Percentiles rank a stretch among this genome's conserved stretches.
Evolutionary conservation across 768 basidiomycete genomes (phyloP).

Genomic region (Auriscalpium vulgare): DNA sequence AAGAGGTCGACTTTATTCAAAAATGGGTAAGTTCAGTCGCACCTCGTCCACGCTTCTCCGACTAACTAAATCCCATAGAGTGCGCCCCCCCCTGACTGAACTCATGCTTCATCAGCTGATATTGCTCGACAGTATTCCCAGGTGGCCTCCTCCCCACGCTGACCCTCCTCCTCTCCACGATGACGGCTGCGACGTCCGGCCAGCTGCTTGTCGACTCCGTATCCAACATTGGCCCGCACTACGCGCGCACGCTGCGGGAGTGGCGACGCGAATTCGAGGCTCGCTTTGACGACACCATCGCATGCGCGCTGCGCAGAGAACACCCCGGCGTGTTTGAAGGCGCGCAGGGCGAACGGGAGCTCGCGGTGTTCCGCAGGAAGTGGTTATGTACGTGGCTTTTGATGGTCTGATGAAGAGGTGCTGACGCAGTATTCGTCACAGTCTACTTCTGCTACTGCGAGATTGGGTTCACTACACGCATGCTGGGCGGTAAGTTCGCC

Average conservation of each 20-base stretch:
- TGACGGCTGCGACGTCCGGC: constrained; percentile 7
- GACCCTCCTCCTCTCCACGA: constrained; percentile 8
- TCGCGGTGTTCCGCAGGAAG: constrained; percentile 69
- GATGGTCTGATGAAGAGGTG: not conserved
- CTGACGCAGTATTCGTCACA: constrained; percentile 38
- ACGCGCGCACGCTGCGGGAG: constrained; percentile 76
- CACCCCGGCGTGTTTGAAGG: constrained; percentile 50
- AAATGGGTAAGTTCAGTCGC: not conserved
- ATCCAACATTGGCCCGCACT: constrained; percentile 39
- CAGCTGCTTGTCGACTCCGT: constrained; percentile 9
- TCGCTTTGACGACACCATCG: constrained; percentile 40
- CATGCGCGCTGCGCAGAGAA: constrained; percentile 40
- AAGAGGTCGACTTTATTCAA: constrained; percentile 5
- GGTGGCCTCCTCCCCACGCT: constrained; percentile 13
- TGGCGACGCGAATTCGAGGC: constrained; percentile 59
- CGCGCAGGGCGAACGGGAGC: constrained; percentile 36
- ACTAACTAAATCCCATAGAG: not conserved
- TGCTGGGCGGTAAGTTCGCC: not conserved
- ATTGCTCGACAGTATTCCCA: constrained; percentile 3
- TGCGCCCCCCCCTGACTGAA: not conserved
- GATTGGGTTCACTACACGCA: constrained; percentile 52
- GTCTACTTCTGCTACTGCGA: constrained; percentile 56
- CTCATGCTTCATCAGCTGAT: not conserved
- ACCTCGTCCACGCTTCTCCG: not conserved
- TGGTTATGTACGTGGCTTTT: constrained; percentile 50